Percentiles rank a stretch among this genome's conserved stretches.
These are phyloP conservation scores for Niveomyces coronatus DNA, from an alignment of 2,329 filamentous ascomycete genomes.

Conservation along the genomic window DNA sequence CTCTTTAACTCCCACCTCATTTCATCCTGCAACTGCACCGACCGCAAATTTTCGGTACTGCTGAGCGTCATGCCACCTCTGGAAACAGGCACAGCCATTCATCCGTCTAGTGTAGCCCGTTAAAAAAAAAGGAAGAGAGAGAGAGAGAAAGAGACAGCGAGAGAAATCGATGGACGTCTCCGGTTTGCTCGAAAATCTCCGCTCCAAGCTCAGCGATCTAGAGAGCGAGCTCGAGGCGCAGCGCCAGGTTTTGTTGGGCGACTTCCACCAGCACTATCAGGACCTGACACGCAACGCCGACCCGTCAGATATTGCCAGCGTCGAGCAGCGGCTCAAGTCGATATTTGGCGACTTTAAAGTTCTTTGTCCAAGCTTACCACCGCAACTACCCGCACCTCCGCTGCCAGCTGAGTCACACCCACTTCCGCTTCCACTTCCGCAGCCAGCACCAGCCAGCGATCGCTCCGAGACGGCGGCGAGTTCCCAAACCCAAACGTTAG, in stretches of 20 bases:
- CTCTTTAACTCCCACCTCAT: conserved; percentile 1
- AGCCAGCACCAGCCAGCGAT: conserved; percentile 14
- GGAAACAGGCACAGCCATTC: conserved; percentile 11
- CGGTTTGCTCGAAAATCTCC: conserved; percentile 40
- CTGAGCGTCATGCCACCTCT: conserved; percentile 28
- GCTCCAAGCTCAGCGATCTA: conserved; percentile 43
- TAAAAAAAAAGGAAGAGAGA: no score
- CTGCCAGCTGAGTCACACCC: conserved; percentile 24
- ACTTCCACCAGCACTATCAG: conserved; percentile 46
- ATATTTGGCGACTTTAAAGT: conserved; percentile 31
- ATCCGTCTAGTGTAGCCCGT: conserved; percentile 6
- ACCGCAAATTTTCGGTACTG: conserved; percentile 12
- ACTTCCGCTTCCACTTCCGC: no score
- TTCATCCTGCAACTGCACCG: conserved; percentile 1
- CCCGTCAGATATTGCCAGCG: conserved; percentile 33
- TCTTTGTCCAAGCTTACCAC: conserved; percentile 23
- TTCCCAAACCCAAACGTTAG: conserved; percentile 18
- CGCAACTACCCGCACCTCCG: conserved; percentile 2
- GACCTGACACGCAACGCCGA: conserved; percentile 38
- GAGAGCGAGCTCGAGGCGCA: conserved; percentile 47
- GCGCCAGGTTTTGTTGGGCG: conserved; percentile 44
- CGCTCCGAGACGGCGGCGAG: conserved; percentile 18
- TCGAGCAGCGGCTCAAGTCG: conserved; percentile 36
- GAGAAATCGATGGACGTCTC: conserved; percentile 24
- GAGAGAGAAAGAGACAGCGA: no score